These are phyloP conservation scores for Tuber magnatum DNA, from an alignment of 495 filamentous ascomycete species.

Conservation along the genomic window DNA sequence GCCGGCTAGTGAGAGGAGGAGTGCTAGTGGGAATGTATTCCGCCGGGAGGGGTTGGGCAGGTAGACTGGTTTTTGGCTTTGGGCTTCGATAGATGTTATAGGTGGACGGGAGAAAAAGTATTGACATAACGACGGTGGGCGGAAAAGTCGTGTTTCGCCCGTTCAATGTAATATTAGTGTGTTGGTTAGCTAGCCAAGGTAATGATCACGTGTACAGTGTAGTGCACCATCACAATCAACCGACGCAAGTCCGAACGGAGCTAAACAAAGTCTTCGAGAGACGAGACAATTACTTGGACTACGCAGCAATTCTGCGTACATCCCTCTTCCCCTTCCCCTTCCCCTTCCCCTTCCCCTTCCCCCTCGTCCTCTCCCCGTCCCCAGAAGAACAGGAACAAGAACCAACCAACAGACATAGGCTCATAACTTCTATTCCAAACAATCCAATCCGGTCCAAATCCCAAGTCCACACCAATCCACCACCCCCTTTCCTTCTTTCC, in stretches of 20 bases:
- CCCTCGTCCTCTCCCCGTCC: neutral
- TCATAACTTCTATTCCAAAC: neutral
- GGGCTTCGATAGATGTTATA: neutral
- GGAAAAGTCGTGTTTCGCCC: neutral
- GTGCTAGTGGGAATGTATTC: constrained; percentile 67
- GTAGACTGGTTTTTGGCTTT: constrained; percentile 27
- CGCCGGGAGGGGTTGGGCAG: constrained; percentile 42
- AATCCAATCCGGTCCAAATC: constrained; percentile 1
- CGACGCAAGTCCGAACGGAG: neutral
- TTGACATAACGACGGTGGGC: neutral
- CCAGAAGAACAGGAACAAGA: neutral
- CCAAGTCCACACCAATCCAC: neutral
- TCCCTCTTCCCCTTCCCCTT: neutral
- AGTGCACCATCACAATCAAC: neutral
- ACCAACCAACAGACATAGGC: neutral
- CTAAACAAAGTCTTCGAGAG: neutral
- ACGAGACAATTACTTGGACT: neutral
- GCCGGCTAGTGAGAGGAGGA: constrained; percentile 50
- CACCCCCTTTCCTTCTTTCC: neutral
- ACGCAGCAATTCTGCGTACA: neutral
- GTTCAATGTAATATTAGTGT: neutral
- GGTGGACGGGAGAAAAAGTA: neutral
- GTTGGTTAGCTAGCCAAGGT: neutral
- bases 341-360: neutral
- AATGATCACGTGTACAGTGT: neutral